Evolutionary conservation across 106 monocot genomes (phyloP).

Genomic region (Agapanthus africanus): DNA sequence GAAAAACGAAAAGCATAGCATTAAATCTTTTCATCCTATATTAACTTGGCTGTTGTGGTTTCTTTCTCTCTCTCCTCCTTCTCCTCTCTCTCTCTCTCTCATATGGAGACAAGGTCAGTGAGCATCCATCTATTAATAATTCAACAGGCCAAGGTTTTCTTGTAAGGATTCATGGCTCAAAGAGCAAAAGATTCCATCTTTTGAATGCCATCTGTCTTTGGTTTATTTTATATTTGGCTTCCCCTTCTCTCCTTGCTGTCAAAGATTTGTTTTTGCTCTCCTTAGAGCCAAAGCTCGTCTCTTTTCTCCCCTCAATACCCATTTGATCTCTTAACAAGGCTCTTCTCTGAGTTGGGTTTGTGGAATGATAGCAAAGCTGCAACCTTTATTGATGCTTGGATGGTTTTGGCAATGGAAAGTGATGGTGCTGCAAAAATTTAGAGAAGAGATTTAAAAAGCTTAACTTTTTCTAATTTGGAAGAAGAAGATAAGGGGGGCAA

Average conservation of each 20-base stretch:
- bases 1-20: not conserved
- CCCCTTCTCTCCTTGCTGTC: not conserved
- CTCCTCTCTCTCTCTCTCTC: constrained; percentile 16
- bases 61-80: no score
- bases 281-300: not conserved
- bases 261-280: not conserved
- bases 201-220: not conserved
- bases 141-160: constrained; percentile 3
- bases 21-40: no score
- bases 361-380: not conserved
- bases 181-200: constrained; percentile 19
- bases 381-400: not conserved
- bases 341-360: constrained; percentile 1
- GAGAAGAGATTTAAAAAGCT: no score
- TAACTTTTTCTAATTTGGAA: no score
- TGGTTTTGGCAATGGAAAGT: constrained; percentile 6
- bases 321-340: no score
- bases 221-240: not conserved
- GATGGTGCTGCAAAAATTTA: not conserved
- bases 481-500: no score
- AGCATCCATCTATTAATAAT: not conserved
- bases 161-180: constrained; percentile 19
- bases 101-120: constrained; percentile 5
- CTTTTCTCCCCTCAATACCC: no score
- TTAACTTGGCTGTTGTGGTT: not conserved